Base-by-base conservation (phyloP, 2,329 filamentous ascomycete genomes). In the Fusarium beomiforme region DNA sequence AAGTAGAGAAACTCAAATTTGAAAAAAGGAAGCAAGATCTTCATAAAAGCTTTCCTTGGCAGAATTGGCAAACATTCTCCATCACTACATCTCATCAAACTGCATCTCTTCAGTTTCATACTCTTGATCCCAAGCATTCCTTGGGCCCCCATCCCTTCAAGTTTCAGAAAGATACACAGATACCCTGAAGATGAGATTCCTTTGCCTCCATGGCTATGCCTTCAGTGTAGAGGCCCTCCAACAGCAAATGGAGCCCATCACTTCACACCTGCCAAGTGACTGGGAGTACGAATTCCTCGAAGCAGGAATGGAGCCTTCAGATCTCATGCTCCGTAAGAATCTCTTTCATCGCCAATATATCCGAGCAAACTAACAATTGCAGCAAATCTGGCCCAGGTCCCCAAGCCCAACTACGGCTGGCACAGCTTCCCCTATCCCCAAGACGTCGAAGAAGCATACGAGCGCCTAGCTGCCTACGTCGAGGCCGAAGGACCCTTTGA, bases 201-300 rank as follows among this genome's bases (percentile, higher is more conserved):
- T 51, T 9, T 51, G 49, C 24, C 49, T 51, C 3, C 49, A 51
- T 7, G 49, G 49, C 13, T 51, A 51, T 4, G 49, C 49, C 13
- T 37, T 39, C 13, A 51, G 49, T 5, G 33, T 51, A 12, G 49
- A 51, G 17, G 49, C 24, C 1, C 49, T 51, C 23, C 49, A 51
- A 9, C 33, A 37, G 9, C 49, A 51, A 33, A 39, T 51, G 49
- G 49, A 51, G 49, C 49, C 49, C 23, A 39, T 51, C 23, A 51
- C 49, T 9, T 33, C 49, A 37, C 49, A 51, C 14, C 49, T 51
- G 10, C 49, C 49, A 16, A 51, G 49, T 51, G 49, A 51, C 19
- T 51, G 49, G 49, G 49, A 51, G 13, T 51, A 51, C 23, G 49
- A 51, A 9, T 51, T 51, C 13, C 49, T 51, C 12, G 49, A 51